Evolutionary conservation across 179 eudicot species (phyloP), one percentile per base, ranked within the genome.

Genomic region (Gypsophila paniculata): DNA sequence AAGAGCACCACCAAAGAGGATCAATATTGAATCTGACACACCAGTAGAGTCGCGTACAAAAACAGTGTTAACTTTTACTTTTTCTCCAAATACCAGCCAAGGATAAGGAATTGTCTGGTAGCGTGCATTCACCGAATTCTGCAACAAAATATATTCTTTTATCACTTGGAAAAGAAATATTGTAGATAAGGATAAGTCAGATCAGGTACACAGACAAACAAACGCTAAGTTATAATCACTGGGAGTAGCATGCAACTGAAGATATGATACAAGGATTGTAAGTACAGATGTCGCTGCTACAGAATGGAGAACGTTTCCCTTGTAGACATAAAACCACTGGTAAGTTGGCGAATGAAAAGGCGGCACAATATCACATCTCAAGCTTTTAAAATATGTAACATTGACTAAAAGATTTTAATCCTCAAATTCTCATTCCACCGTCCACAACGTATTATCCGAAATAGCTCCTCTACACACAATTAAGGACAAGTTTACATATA

Each of bases 121-220:
- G 18, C 96, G 96, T 59, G 99, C 86, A 86, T 95, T 95, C 66
- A 95, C 99, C 15, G 99, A 95, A 78, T 95, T 95, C 99, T 94
- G 92, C 74, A 87, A 69, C 55, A 78, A 60, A 70, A 70, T 62
- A 58, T 25, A 54, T 68, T 22, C 5, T 2, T 34, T 22, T 2
- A 49, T 67, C 29, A 46, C 48, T 70, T 57, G 78, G 78, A 55
- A 61, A 23, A 74, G 22, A 58, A 17, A 4, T 2, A 15, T 18
- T 19, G 8, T 38, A 67, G 22, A 53, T n/a, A 23, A 66, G 51
- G 42, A 61, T 44, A 71, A 15, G 17, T 65, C 14, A 70, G 42
- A 38, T 70, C 65, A 39, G 38, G 13, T 51, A 51, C 32, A 65
- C n/a, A 39, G n/a, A 65, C 2, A 42, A 42, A 65, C 49, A 9